phyloP scores from a whole-genome alignment of 768 basidiomycete species.

The Amanita phalloides region DNA sequence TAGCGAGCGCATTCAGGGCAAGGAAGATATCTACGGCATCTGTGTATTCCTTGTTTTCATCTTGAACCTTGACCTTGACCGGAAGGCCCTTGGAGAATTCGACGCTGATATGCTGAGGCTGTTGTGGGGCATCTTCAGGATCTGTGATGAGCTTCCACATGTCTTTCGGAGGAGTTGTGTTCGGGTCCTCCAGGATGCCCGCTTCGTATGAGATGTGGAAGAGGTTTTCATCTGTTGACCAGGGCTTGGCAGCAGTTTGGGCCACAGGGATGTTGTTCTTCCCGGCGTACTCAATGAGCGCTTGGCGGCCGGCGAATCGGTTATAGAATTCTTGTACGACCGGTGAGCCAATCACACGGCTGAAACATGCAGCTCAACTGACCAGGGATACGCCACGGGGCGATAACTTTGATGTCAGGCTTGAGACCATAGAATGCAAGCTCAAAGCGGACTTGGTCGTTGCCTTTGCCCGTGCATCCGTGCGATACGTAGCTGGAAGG shows the following conservation, averaged over 20 bases:
- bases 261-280: slow-evolving; percentile 85
- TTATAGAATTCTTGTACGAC: slow-evolving; percentile 78
- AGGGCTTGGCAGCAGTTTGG: slow-evolving; percentile 94
- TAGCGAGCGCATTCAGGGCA: slow-evolving; percentile 80
- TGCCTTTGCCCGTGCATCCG: slow-evolving; percentile 99
- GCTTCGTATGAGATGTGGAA: slow-evolving; percentile 99
- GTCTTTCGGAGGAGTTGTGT: slow-evolving; percentile 86
- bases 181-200: slow-evolving; percentile 95
- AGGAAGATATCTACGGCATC: slow-evolving; percentile 93
- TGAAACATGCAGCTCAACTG: slow-evolving; percentile 8
- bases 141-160: slow-evolving; percentile 98
- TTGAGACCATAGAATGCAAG: slow-evolving; percentile 98
- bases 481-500: slow-evolving; percentile 78
- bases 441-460: slow-evolving; percentile 99
- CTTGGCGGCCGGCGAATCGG: slow-evolving; percentile 92
- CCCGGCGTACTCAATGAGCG: slow-evolving; percentile 83
- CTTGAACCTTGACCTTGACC: slow-evolving; percentile 61
- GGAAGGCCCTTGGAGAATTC: slow-evolving; percentile 87
- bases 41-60: slow-evolving; percentile 54
- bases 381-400: slow-evolving; percentile 97
- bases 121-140: slow-evolving; percentile 70
- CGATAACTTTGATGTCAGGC: slow-evolving; percentile 97
- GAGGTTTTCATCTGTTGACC: slow-evolving; percentile 99
- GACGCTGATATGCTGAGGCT: slow-evolving; percentile 72
- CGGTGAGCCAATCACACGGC: neutral